Evolutionary conservation across 2,329 filamentous ascomycete genomes (phyloP), one percentile per base, ranked within the genome.

Genomic region (Pestalotiopsis sp.): DNA sequence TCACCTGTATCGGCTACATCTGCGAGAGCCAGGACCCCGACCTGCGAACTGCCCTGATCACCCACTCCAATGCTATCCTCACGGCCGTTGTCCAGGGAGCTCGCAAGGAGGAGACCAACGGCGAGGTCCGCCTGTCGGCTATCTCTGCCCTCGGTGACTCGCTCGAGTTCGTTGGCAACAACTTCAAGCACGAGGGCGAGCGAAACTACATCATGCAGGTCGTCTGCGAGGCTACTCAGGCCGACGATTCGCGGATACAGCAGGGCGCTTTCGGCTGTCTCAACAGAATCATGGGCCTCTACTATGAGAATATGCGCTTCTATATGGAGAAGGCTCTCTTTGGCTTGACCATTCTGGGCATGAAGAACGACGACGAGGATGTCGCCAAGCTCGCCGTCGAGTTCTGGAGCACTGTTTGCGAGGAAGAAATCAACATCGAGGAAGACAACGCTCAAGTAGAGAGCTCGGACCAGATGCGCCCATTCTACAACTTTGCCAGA

Each of bases 141-240:
- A 96, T 99, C 79, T 93, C 93, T 64, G 96, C 96, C 60, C 91
- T 99, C 59, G 93, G 95, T 76, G 96, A 99, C 82, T 98, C 95
- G 52, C 91, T 98, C 70, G 96, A 99, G 82, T 99, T 99, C 78
- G 95, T 99, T 69, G 90, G 94, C 73, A 97, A 94, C 83, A 99
- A 99, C 85, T 99, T 99, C 83, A 97, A 98, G 83, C 96, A 98
- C 77, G 96, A 99, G 83, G 96, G 95, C 77, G 96, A 99, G 87
- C 92, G 96, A 75, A 99, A 99, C 85, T 99, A 98, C 86, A 99
- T 99, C 79, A 99, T 99, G 96, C 96, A 99, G 85, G 96, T 99
- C 73, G 94, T 99, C 77, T 99, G 96, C 84, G 96, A 99, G 86
- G 96, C 96, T 75, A 99, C 96, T 67, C 96, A 99, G 84, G 94